Evolutionary conservation across 306 rosid species (phyloP).

Genomic region (Begonia peltatifolia): DNA sequence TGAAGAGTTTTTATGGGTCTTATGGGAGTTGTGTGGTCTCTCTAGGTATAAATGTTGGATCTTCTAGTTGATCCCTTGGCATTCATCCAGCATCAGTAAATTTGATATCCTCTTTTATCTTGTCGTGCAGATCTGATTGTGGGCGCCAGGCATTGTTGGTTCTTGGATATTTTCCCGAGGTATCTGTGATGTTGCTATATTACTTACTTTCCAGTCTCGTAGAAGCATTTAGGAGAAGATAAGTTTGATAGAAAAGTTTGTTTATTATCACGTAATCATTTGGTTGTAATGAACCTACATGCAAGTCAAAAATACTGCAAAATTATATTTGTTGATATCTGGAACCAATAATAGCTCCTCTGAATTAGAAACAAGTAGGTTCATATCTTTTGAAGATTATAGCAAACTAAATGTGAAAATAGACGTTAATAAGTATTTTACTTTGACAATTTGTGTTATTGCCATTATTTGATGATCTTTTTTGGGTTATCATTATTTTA

Average conservation of each 20-base stretch:
- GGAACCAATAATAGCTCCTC: no score
- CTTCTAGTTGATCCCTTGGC: constrained; percentile 2
- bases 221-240: constrained; percentile 2
- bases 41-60: constrained; percentile 43
- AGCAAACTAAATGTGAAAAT: no score
- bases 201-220: constrained; percentile 3
- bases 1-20: constrained; percentile 87
- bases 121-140: constrained; percentile 72
- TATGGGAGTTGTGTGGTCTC: constrained; percentile 83
- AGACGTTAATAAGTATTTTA: no score
- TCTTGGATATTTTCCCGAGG: constrained; percentile 85
- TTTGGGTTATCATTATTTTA: neutral
- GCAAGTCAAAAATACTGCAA: no score
- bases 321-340: no score
- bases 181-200: constrained; percentile 17
- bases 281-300: no score
- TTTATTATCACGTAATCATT: no score
- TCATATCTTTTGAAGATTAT: no score
- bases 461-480: constrained; percentile 9
- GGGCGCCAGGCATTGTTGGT: constrained; percentile 85
- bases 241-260: no score
- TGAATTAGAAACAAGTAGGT: no score
- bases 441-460: neutral
- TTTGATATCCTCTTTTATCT: constrained; percentile 2
- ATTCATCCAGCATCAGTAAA: neutral